Conservation (phyloP, 148 eudicot genomes). For the Rhododendron ovatum region DNA sequence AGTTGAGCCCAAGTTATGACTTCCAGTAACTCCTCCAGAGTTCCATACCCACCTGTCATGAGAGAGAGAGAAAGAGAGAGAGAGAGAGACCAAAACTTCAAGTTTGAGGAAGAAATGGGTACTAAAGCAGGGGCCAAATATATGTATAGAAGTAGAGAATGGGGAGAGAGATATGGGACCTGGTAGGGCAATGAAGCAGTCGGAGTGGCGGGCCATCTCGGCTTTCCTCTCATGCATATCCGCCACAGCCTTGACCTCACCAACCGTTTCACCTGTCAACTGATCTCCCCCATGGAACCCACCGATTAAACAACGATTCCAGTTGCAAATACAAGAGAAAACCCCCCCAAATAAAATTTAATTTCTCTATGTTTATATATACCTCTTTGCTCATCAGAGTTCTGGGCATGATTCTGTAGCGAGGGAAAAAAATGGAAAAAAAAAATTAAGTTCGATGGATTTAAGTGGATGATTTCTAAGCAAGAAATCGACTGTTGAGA, state of each 20-base stretch:
- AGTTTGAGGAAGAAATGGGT: not conserved
- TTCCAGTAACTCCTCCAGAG: constrained; percentile 65
- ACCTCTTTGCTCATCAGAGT: constrained; percentile 57
- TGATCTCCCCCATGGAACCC: constrained; percentile 3
- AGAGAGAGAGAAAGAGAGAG: not conserved
- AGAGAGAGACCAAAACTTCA: not conserved
- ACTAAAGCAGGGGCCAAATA: not conserved
- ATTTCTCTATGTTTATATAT: not conserved
- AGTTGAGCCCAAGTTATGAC: constrained; percentile 77
- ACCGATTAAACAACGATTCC: no score
- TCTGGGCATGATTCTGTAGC: constrained; percentile 40
- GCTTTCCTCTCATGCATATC: constrained; percentile 77
- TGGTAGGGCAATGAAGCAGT: constrained; percentile 78
- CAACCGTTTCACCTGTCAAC: constrained; percentile 63
- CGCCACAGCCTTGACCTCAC: constrained; percentile 52
- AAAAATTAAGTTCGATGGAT: not conserved
- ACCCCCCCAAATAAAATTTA: not conserved
- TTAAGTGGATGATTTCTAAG: not conserved
- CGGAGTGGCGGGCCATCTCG: constrained; percentile 70
- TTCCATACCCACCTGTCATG: constrained; percentile 71
- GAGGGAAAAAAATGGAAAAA: not conserved
- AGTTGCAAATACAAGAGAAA: not conserved
- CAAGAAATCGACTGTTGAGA: not conserved
- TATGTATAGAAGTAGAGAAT: not conserved
- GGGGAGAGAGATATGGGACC: constrained; percentile 25